Percentiles rank a stretch among this genome's conserved stretches.
Conservation (phyloP, 495 filamentous ascomycete genomes). For the Halenospora varia region DNA sequence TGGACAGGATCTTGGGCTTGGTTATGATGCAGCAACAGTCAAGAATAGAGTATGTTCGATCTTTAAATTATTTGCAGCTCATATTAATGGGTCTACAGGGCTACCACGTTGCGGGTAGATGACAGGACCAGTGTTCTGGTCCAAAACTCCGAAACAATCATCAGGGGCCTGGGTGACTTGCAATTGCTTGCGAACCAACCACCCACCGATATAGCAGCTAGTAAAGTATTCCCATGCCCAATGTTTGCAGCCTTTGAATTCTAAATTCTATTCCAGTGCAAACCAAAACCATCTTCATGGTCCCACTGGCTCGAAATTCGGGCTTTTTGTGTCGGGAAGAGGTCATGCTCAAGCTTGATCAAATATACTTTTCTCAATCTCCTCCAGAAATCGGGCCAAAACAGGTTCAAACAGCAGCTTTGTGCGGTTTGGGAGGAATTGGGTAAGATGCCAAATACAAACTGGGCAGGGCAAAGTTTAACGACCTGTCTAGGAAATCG, state of each 20-base stretch:
- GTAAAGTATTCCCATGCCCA: not conserved
- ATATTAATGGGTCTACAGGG: not conserved
- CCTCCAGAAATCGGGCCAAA: not conserved
- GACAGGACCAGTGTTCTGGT: not conserved
- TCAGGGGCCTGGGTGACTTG: not conserved
- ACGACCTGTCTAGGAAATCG: constrained; percentile 33
- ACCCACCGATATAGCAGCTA: not conserved
- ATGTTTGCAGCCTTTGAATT: not conserved
- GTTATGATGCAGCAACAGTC: not conserved
- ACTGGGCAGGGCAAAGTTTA: not conserved
- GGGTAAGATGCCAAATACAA: constrained; percentile 31
- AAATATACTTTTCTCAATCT: constrained; percentile 17
- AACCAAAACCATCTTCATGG: constrained; percentile 1
- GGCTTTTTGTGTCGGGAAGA: constrained; percentile 38
- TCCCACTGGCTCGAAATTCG: constrained; percentile 32
- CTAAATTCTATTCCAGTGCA: not conserved
- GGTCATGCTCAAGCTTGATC: constrained; percentile 30
- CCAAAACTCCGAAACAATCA: not conserved
- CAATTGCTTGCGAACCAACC: not conserved
- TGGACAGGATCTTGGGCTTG: not conserved
- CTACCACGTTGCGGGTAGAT: not conserved
- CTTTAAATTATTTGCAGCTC: not conserved
- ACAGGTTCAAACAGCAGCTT: constrained; percentile 24
- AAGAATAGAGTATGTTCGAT: not conserved
- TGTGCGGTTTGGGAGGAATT: constrained; percentile 42